These are phyloP conservation scores for Triglochin maritima DNA, from an alignment of 106 monocot genomes.

Conservation along the genomic window DNA sequence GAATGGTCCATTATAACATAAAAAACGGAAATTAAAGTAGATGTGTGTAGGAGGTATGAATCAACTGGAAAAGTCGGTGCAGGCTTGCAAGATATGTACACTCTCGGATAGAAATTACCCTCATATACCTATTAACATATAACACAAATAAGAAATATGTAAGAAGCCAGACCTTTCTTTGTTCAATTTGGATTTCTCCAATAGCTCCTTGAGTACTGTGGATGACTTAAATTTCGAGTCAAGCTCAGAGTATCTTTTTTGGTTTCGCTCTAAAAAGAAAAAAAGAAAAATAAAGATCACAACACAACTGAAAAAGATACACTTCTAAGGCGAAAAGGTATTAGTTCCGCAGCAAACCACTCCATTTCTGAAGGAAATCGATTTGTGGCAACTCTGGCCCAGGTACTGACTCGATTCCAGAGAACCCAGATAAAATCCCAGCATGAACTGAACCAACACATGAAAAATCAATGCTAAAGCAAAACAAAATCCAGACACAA, in stretches of 20 bases:
- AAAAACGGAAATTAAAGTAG: not conserved
- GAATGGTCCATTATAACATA: not conserved
- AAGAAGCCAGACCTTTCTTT: slow-evolving; percentile 11
- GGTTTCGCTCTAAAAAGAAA: slow-evolving; percentile 13
- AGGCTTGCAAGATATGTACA: not conserved
- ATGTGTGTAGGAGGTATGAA: too few relatives aligned
- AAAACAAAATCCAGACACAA: too few relatives aligned
- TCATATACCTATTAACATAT: not conserved
- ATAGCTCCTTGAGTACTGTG: slow-evolving; percentile 20
- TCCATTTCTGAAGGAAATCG: slow-evolving; percentile 25
- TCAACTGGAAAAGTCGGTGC: not conserved
- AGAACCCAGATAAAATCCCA: slow-evolving; percentile 22
- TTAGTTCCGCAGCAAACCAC: slow-evolving; percentile 1
- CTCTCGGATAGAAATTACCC: not conserved
- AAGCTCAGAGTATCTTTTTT: slow-evolving; percentile 22
- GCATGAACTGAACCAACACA: slow-evolving; percentile 12
- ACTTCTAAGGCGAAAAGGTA: not conserved
- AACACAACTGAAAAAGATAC: not conserved
- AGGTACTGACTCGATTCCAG: slow-evolving; percentile 26
- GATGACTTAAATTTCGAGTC: slow-evolving; percentile 26
- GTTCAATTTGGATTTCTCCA: slow-evolving; percentile 26
- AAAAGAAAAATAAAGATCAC: not conserved
- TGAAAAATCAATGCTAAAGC: too few relatives aligned
- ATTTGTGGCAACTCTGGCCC: slow-evolving; percentile 25
- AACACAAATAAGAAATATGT: not conserved